Percentiles rank a stretch among this genome's conserved stretches.
phyloP scores from a whole-genome alignment of 164 flowering plant genomes.

The Piper longum region DNA sequence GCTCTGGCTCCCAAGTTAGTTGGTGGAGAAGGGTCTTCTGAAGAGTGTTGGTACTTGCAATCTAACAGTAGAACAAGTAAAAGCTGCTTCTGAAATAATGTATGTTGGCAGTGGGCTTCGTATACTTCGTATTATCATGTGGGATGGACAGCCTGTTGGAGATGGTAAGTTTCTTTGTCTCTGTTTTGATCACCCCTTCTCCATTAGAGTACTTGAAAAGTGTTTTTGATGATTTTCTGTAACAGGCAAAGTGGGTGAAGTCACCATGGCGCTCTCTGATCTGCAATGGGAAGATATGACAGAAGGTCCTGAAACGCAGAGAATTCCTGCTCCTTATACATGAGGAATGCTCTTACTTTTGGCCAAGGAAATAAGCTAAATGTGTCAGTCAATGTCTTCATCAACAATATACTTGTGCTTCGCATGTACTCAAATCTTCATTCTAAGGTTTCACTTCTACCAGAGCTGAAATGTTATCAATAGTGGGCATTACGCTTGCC shows the following conservation, averaged over 20 bases:
- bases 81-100: conserved; percentile 70
- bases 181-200: background rate
- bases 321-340: conserved; percentile 43
- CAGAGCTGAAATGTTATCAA: too few species aligned
- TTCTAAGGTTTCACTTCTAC: too few species aligned
- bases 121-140: conserved; percentile 50
- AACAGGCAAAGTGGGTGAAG: conserved; percentile 65
- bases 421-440: too few species aligned
- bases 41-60: conserved; percentile 34
- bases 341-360: conserved; percentile 1
- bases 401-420: too few species aligned
- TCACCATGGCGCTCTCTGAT: conserved; percentile 69
- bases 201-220: background rate
- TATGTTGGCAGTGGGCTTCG: conserved; percentile 79
- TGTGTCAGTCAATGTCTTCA: too few species aligned
- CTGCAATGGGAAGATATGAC: conserved; percentile 79
- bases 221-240: background rate
- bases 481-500: too few species aligned
- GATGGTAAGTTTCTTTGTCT: conserved; percentile 34
- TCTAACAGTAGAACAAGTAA: conserved; percentile 53
- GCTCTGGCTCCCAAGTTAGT: conserved; percentile 52
- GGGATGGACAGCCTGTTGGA: conserved; percentile 76
- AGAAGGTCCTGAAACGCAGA: conserved; percentile 53
- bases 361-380: too few species aligned
- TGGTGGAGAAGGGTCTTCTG: conserved; percentile 53